These are phyloP conservation scores for Tuber microsphaerosporum DNA, from an alignment of 495 filamentous ascomycete genomes.

Conservation along the genomic window DNA sequence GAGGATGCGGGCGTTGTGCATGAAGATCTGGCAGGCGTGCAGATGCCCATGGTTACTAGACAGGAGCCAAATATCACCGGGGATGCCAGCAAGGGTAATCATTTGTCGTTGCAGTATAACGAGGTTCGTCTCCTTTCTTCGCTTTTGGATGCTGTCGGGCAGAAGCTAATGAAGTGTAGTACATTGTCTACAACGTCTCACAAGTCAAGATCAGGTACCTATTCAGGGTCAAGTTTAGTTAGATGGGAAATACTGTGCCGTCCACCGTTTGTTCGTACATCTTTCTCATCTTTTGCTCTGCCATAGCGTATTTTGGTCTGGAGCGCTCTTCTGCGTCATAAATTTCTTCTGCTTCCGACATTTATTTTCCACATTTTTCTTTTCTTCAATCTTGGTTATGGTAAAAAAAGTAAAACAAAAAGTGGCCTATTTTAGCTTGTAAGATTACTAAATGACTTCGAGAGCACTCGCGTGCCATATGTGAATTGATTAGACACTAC, in stretches of 20 bases:
- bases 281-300: neutral
- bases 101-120: conserved; percentile 51
- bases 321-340: neutral
- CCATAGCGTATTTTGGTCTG: too few species aligned
- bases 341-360: neutral
- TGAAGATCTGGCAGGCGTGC: conserved; percentile 55
- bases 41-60: conserved; percentile 47
- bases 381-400: neutral
- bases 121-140: conserved; percentile 41
- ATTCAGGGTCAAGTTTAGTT: conserved; percentile 54
- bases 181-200: conserved; percentile 69
- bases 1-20: conserved; percentile 66
- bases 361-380: neutral
- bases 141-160: neutral
- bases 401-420: neutral
- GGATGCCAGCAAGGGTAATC: conserved; percentile 18
- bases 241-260: neutral
- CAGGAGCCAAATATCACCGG: conserved; percentile 24
- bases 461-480: neutral
- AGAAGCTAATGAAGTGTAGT: conserved; percentile 44
- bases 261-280: neutral
- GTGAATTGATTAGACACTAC: neutral
- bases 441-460: neutral
- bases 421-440: neutral
- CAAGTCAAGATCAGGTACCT: conserved; percentile 75